These are phyloP conservation scores for Thielaviopsis punctulata DNA, from an alignment of 2,329 filamentous ascomycete species.

Conservation along the genomic window DNA sequence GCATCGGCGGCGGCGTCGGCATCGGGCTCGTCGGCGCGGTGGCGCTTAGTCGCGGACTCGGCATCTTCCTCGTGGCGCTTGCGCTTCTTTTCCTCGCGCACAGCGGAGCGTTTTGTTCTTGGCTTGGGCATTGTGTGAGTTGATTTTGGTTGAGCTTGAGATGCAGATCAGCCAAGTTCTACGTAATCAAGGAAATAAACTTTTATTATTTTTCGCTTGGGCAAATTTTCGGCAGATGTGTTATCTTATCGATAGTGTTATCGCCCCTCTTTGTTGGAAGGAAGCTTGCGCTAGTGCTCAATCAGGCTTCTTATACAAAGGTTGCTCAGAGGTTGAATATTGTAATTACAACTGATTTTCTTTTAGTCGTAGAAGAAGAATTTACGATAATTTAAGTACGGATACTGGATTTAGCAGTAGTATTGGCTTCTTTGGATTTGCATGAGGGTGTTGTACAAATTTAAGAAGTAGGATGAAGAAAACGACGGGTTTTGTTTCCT, in stretches of 20 bases:
- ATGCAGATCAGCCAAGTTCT: not conserved
- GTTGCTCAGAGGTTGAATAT: not conserved
- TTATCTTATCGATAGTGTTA: constrained; percentile 16
- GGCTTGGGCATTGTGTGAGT: constrained; percentile 25
- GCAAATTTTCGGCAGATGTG: constrained; percentile 3
- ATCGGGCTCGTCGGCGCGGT: constrained; percentile 13
- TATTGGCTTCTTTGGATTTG: too few species aligned
- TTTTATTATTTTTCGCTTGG: not conserved
- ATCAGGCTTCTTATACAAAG: constrained; percentile 3
- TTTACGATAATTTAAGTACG: too few species aligned
- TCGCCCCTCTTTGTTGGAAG: constrained; percentile 5
- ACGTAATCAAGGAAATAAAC: not conserved
- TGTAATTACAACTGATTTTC: not conserved
- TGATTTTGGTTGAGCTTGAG: not conserved
- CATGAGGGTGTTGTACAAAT: not conserved
- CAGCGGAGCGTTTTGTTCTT: constrained; percentile 24
- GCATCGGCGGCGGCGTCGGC: constrained; percentile 11
- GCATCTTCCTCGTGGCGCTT: constrained; percentile 20
- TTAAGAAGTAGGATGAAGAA: not conserved
- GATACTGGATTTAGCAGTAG: too few species aligned
- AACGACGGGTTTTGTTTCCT: too few species aligned
- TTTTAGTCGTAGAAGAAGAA: too few species aligned
- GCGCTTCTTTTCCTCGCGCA: constrained; percentile 25
- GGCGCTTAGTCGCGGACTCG: constrained; percentile 14
- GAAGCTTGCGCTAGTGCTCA: not conserved